These are phyloP conservation scores for Colletotrichum sp. DNA, from an alignment of 2,329 filamentous ascomycete species.

Conservation along the genomic window DNA sequence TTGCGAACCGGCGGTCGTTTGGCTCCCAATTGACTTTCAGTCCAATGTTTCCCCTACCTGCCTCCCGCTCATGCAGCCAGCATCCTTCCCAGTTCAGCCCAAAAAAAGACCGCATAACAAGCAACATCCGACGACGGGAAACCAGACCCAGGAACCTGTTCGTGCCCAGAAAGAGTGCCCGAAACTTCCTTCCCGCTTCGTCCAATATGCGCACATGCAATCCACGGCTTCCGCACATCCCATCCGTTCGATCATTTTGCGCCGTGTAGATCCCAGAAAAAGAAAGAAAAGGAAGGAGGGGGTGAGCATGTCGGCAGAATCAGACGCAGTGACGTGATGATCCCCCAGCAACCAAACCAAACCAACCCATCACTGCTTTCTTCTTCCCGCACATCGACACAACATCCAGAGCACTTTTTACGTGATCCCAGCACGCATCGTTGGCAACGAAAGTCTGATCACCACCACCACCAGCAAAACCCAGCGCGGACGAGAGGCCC, in stretches of 20 bases:
- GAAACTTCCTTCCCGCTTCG: not conserved
- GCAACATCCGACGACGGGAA: not conserved
- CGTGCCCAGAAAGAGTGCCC: not conserved
- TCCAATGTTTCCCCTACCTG: not conserved
- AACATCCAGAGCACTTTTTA: constrained; percentile 11
- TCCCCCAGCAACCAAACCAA: not conserved
- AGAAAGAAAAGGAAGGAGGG: not conserved
- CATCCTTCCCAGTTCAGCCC: not conserved
- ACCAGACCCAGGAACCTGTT: not conserved
- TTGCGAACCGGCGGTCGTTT: not conserved
- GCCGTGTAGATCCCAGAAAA: not conserved
- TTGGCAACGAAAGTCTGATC: not conserved
- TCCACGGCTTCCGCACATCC: not conserved
- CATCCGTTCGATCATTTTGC: not conserved
- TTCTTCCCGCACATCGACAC: not conserved
- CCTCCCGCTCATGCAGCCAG: not conserved
- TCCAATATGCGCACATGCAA: not conserved
- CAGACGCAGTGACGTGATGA: constrained; percentile 6
- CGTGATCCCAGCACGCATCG: not conserved
- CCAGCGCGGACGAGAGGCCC: not conserved
- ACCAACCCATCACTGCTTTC: constrained; percentile 5
- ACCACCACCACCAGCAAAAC: not conserved
- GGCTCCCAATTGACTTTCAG: not conserved
- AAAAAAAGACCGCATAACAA: not conserved
- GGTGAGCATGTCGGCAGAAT: not conserved